Evolutionary conservation across 192 early-diverging fungal species (phyloP), one percentile per base, ranked within the genome.

Genomic region (Coemansia sp.): DNA sequence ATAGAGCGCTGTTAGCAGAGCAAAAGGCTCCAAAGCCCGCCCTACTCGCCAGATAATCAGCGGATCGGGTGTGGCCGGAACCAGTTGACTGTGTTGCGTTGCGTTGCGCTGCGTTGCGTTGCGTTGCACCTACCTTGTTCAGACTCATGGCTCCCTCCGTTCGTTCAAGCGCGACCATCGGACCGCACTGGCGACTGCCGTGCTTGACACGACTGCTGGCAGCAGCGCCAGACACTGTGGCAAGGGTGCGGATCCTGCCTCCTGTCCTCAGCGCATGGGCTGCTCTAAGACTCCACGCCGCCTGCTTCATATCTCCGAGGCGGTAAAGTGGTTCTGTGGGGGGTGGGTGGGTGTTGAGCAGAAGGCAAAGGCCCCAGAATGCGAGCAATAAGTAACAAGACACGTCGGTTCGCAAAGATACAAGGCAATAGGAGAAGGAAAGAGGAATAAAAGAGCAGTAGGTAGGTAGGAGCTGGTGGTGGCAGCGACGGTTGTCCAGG

Each of bases 31-130:
- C 32, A 32, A 32, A 4, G 4, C 32, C 32, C 32, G 32, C 32
- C 32, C 43, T 45, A 15, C 43, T 15, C 8, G n/a, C 51, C 51
- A 21, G 51, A 52, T 16, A 52, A 52, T 52, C 51, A n/a, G 51
- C 51, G n/a, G 51, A 52, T 52, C 51, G 51, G 51, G 51, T 9
- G 51, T 22, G 21, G 16, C n/a, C 51, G 51, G 51, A 18, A 52
- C n/a, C n/a, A 52, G 21, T 1, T 21, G 51, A 52, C 51, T 6
- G 18, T n/a, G n/a, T 4, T 32, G 32, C 4, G 32, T 4, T 32
- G 32, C 32, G 32, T 2, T 32, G 32, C 2, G 32, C 4, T 32
- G 4, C 32, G n/a, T n/a, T n/a, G 32, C 32, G 32, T 2, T 32
- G 32, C 2, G 32, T 32, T 32, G 4, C 32, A 32, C 43, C 13